These are phyloP conservation scores for Coemansia furcata DNA, from an alignment of 192 early-diverging fungal genomes.

Conservation along the genomic window DNA sequence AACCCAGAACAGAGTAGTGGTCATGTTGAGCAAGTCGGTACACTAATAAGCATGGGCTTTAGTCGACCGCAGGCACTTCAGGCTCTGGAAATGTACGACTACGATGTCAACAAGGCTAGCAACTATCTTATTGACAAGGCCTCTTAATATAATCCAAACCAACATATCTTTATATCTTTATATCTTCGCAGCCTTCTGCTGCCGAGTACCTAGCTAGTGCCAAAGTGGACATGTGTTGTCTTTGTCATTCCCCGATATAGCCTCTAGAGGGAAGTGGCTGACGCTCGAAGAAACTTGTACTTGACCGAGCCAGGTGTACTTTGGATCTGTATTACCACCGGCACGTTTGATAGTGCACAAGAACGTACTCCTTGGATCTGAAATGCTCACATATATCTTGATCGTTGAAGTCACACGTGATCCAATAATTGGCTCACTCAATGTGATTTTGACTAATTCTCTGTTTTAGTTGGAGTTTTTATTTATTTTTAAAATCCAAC, in stretches of 20 bases:
- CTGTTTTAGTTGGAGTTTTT: neutral
- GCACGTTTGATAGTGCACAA: no score
- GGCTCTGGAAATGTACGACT: conserved; percentile 68
- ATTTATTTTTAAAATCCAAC: neutral
- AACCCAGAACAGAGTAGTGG: conserved; percentile 10
- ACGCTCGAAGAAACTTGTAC: neutral
- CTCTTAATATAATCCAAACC: conserved; percentile 1
- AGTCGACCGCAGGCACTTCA: conserved; percentile 62
- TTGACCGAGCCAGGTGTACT: conserved; percentile 2
- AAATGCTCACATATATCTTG: no score
- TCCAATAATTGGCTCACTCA: neutral
- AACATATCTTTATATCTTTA: neutral
- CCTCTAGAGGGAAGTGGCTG: neutral
- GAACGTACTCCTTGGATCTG: no score
- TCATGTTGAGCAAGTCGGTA: conserved; percentile 53
- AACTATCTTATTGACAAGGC: conserved; percentile 71
- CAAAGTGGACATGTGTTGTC: neutral
- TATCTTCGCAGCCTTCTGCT: no score
- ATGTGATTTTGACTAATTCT: neutral
- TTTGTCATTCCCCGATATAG: neutral
- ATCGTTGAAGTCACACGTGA: no score
- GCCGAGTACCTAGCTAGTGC: neutral
- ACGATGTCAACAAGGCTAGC: conserved; percentile 70
- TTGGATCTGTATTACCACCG: no score
- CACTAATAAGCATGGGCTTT: conserved; percentile 73